Base-by-base conservation (phyloP, 768 basidiomycete genomes). In the Podaxis sp. region DNA sequence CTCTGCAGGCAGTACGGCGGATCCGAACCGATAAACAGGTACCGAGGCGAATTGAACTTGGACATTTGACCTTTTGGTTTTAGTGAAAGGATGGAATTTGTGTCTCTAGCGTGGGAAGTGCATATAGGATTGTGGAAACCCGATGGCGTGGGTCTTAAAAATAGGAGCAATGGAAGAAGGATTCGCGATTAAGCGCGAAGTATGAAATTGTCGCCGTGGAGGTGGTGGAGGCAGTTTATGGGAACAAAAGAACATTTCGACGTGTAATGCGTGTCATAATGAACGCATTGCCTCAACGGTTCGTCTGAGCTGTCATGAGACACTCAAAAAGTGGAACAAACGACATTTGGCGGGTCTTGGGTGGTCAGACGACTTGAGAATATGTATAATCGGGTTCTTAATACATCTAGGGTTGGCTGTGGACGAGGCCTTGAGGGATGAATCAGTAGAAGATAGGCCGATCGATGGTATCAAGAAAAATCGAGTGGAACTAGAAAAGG, bases 391-490 rank as follows among this genome's bases (percentile, higher is more conserved):
- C 42, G 42, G 42, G 12, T 49, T 51, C 48, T 61, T 44, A 22
- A 12, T 7, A 5, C 49, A 60, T 38, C 19, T 39, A 61, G 40
- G 59, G 59, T 44, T 11, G 15, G 40, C 11, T 9, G 22, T 51
- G 0, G 12, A 51, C 9, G 13, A 24, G 49, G 7, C 3, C 9
- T 19, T 9, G 40, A 26, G 42, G 22, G 49, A 39, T 52, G 59
- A 52, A 52, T 49, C 30, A 52, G 22, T 8, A 39, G 30, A 53
- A 39, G 30, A 53, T 44, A 40, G 48, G 33, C 36, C 17, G 42
- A 63, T 63, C 61, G 54, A 57, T 63, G 22, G 36, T 51, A 63
- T 62, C 61, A 62, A 42, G 33, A 33, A 55, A 55, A 54, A 33
- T 62, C 44, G 30, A 51, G 48, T 17, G 48, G 42, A 40, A 15